Evolutionary conservation across 179 eudicot species (phyloP), one percentile per base, ranked within the genome.

Genomic region (Patellifolia procumbens): DNA sequence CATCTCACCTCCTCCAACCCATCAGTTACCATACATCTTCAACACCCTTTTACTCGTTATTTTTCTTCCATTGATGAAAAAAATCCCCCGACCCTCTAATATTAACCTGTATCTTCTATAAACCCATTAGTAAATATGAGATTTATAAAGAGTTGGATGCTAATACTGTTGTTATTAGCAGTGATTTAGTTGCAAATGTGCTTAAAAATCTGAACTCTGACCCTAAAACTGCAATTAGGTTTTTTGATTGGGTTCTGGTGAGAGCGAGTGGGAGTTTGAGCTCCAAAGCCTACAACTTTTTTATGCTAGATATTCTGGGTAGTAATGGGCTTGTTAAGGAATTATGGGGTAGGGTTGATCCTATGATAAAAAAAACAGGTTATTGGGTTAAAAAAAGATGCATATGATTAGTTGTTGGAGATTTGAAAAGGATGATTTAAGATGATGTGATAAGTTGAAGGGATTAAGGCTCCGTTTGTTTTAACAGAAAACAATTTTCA

Each of bases 231-330:
- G 93, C 87, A 5, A 58, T 72, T 74, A 87, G 77, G 85, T 37
- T 94, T 17, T 94, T 90, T 48, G 73, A 83, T 64, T 92, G 93
- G 91, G 89, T 89, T 77, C 81, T 66, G 60, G 84, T 84, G 74
- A 84, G 71, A 37, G 85, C 75, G 13, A 70, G 80, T 16, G 81
- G 66, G 77, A 73, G 78, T 42, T 70, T 94, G 81, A 88, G 90
- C 86, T 90, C 96, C 1, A 90, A 85, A 72, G 81, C 86, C 19
- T 94, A 87, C 85, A 92, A 92, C 73, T 82, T 75, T n/a, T n/a
- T n/a, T 81, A 87, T 94, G 91, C 64, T 89, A 55, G 88, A 92
- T 39, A 79, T 90, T 72, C 52, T 90, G 45, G 94, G 90, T 16
- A 70, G 67, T 34, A 90, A 87, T 85, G 92, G 88, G 63, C 52